Conservation (phyloP, 2,329 filamentous ascomycete species). For the Monosporascus sp. region DNA sequence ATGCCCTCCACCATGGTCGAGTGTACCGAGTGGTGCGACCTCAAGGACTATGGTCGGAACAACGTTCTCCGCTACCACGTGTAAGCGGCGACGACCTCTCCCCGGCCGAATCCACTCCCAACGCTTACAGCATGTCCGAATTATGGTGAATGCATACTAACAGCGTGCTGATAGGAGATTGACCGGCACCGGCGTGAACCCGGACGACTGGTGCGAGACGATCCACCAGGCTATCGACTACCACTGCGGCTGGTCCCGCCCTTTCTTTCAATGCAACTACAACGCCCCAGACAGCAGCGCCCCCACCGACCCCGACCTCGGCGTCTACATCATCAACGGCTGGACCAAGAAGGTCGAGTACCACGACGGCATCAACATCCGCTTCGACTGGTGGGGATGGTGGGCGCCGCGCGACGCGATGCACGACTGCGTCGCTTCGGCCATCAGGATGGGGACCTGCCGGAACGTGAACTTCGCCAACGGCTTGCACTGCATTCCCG, state of each 20-base stretch:
- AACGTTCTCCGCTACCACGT: not conserved
- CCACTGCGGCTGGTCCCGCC: not conserved
- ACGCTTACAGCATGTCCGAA: not conserved
- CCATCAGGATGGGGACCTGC: not conserved
- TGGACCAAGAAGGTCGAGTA: not conserved
- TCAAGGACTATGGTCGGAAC: not conserved
- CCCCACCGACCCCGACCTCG: not conserved
- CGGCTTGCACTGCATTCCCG: not conserved
- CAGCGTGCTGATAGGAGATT: not conserved
- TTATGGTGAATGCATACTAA: not conserved
- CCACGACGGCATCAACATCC: not conserved
- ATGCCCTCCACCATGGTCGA: not conserved
- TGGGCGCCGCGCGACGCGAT: not conserved
- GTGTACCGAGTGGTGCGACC: not conserved
- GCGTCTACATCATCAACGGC: not conserved
- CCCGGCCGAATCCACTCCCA: not conserved
- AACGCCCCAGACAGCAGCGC: not conserved
- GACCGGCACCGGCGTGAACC: not conserved
- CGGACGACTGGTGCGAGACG: not conserved
- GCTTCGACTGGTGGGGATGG: not conserved
- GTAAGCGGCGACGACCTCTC: not conserved
- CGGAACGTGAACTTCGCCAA: not conserved
- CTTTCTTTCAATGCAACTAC: not conserved
- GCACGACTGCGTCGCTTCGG: not conserved
- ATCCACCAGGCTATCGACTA: not conserved